phyloP scores from a whole-genome alignment of 2,329 filamentous ascomycete species.

The Diaporthe sp. region DNA sequence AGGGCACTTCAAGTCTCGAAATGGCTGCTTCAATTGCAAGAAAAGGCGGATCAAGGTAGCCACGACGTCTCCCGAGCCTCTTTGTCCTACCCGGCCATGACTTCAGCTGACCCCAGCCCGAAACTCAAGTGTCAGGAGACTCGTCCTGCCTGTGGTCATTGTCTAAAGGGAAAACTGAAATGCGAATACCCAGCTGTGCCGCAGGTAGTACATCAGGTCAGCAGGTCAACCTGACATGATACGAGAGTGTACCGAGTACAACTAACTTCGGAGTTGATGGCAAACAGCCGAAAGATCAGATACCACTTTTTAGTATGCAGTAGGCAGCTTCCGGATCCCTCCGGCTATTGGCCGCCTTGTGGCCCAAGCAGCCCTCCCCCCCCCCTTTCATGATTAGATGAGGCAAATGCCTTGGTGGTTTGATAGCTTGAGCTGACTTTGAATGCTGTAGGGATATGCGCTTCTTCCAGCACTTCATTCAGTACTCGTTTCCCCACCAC shows the following conservation, averaged over 20 bases:
- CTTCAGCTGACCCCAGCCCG: not conserved
- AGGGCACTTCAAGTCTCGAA: conserved; percentile 73
- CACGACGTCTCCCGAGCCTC: not conserved
- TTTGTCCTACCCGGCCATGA: not conserved
- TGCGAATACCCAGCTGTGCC: conserved; percentile 70
- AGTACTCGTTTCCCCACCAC: conserved; percentile 70
- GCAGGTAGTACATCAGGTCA: conserved; percentile 62
- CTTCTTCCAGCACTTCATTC: conserved; percentile 75
- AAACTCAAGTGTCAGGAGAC: conserved; percentile 69
- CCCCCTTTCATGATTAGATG: no score
- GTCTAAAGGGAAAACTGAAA: conserved; percentile 68
- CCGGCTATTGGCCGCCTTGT: not conserved
- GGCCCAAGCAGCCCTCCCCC: no score
- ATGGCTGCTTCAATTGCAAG: conserved; percentile 76
- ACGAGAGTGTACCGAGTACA: not conserved
- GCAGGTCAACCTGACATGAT: not conserved
- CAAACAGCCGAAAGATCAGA: conserved; percentile 62
- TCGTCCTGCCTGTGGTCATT: conserved; percentile 72
- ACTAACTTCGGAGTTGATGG: not conserved
- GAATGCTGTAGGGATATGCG: conserved; percentile 63
- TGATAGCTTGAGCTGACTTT: not conserved
- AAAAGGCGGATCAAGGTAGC: conserved; percentile 70
- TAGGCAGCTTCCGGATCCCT: not conserved
- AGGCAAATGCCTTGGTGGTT: no score
- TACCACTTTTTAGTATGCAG: conserved; percentile 68